Evolutionary conservation across 441 rosid species (phyloP), one percentile per base, ranked within the genome.

Genomic region (Populus hybrid): DNA sequence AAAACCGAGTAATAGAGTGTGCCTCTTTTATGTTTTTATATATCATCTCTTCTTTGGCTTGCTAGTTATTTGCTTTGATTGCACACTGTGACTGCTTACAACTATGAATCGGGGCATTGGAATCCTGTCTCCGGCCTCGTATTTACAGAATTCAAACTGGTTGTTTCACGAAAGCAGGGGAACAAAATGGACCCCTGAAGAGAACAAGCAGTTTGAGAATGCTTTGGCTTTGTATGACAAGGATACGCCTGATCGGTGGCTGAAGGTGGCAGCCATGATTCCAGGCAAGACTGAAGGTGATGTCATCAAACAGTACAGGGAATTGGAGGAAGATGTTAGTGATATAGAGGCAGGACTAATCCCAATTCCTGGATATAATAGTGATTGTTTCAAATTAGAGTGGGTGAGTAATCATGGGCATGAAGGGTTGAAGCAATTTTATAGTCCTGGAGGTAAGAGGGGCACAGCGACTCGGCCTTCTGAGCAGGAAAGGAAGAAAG

Each of bases 401-500:
- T 92, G 93, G 97, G 88, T 85, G 70, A 76, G 83, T 76, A 75
- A 75, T 77, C 87, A 84, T 14, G 92, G 85, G 0, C 77, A 72
- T 16, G 89, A 84, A 38, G 93, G 87, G 69, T 50, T 88, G 73
- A 82, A 84, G 77, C 89, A 90, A 0, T 86, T 81, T 64, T 92
- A 87, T 80, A 81, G 86, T 70, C 78, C 90, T 24, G 90, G 93
- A 73, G 96, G 88, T 23, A 96, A 89, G 80, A 88, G 95, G 80
- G 90, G 92, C 76, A 70, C 88, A 0, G 85, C 86, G 1, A 78
- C 86, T 6, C 80, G 95, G 65, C 78, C 90, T 74, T 87, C 90
- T 4, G 97, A 96, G 76, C 97, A 88, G 70, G 99, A 94, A 75
- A 88, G 97, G 85, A 96, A 96, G 92, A 96, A 93, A 88, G 99